Base-by-base conservation (phyloP, 306 rosid genomes). In the Castanea sativa region DNA sequence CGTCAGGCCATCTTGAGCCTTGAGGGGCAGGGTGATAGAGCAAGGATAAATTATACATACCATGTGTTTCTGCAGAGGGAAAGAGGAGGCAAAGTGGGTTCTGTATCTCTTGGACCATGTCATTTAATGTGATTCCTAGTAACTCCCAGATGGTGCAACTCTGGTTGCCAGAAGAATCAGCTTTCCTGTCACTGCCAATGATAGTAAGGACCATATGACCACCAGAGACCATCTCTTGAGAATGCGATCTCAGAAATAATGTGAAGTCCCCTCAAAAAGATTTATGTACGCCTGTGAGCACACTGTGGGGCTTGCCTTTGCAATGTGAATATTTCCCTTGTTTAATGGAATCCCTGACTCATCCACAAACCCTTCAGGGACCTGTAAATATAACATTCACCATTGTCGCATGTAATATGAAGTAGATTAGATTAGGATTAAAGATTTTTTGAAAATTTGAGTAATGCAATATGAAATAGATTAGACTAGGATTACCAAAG, bases 311-410 rank as follows among this genome's bases (percentile, higher is more conserved):
- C 67, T 59, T 59, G 33, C 23, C 33, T 59, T 23, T 64, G 70
- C 43, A 0, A 64, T 64, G 70, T 30, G 2, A 29, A 80, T 78
- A 51, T 76, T 86, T 52, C 79, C 80, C 8, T 77, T 86, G 63
- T 83, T 86, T 25, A 59, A 5, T 35, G 75, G 73, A 27, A 55
- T 80, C 20, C 81, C 70, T n/a, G n/a, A n/a, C 55, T 76, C 27
- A 0, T 27, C 59, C 1, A 12, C 77, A 20, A 86, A 2, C 10
- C 86, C 84, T 32, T 77, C 45, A 0, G 89, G 89, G 21, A 73
- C 78, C 89, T 86, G 63, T 20, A 9, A 23, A 53, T 5, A 51
- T 0, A 1, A 70, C 18, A 29, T 15, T 3, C 71, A 65, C 21
- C 25, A 58, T 21, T 20, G 16, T 12, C 18, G 14, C 11, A 5